Base-by-base conservation (phyloP, 2,329 filamentous ascomycete genomes). In the Penicillium glabrum region DNA sequence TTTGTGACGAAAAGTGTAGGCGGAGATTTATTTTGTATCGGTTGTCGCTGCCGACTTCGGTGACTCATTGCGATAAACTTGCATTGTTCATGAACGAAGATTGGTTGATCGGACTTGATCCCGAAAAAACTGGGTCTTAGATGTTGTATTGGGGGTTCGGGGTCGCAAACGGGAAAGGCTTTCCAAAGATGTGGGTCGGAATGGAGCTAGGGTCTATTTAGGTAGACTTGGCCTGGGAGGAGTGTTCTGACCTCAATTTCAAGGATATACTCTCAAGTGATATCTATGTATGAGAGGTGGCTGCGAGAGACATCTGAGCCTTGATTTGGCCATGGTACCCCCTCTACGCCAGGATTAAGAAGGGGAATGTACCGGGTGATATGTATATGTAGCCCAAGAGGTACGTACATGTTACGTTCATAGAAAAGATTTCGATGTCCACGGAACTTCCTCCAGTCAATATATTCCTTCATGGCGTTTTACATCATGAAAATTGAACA, bases 101-200 rank as follows among this genome's bases (percentile, higher is more conserved):
- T 53, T 53, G 51, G 51, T 53, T 23, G 24, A 13, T 14, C 43
- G 23, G 51, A 24, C 14, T 46, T 14, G 23, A 46, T 31, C 43
- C 41, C 43, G 45, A 33, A 13, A 53, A 53, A 47, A 53, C 24
- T 53, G 51, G 51, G 51, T 46, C 51, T 47, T 11, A 2, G 13
- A 35, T 50, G 48, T 39, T 8, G 19, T 23, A 41, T 23, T 10
- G 19, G 39, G 39, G n/a, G 39, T 23, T 53, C 31, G 43, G 44
- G 31, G 44, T 31, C 31, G 19, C 43, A 37, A 47, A 31, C 33
- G 44, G 51, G 33, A n/a, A 39, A 21, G 33, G 31, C 11, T 16
- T 47, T 13, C 37, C 23, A 27, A 23, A 9, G 21, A 9, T 23
- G 39, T 41, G 39, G 39, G 37, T 23, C 35, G 1, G 4, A 13